Conservation (phyloP, 176 grass and related monocot genomes). For the Hordeum marinum region DNA sequence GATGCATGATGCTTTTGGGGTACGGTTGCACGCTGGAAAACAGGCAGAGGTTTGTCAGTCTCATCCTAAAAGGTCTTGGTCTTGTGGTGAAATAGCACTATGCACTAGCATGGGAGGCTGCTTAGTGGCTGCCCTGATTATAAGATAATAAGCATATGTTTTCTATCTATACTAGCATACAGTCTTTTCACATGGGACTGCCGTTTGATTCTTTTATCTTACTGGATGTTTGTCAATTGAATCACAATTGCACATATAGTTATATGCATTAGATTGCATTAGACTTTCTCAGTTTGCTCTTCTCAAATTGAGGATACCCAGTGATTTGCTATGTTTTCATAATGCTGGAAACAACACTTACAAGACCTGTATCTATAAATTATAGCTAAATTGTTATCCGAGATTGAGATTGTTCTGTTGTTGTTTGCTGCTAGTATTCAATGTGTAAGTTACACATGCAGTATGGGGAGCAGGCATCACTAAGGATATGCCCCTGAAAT, state of each 20-base stretch:
- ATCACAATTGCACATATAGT: not conserved
- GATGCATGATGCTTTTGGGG: conserved; percentile 91
- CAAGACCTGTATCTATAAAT: not conserved
- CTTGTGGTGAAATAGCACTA: conserved; percentile 12
- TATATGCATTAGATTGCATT: not conserved
- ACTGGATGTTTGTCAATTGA: not conserved
- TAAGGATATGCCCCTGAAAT: not conserved
- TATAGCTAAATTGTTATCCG: not conserved
- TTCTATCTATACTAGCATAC: not conserved
- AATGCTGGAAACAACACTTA: not conserved
- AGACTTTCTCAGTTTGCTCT: not conserved
- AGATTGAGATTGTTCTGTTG: not conserved
- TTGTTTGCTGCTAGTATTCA: not conserved
- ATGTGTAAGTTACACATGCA: not conserved
- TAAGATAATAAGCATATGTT: not conserved
- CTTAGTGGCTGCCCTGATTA: not conserved
- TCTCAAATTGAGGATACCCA: not conserved
- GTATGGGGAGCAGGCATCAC: not conserved
- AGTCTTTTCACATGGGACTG: not conserved
- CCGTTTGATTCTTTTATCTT: not conserved
- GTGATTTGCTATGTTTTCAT: not conserved
- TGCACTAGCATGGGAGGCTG: not conserved
- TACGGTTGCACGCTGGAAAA: conserved; percentile 91
- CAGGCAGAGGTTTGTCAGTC: conserved; percentile 73
- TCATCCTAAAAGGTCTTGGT: not conserved